Percentiles rank a stretch among this genome's conserved stretches.
Evolutionary conservation across 1,139 yeast species (phyloP).

Genomic region (Saccharomyces hybrid): DNA sequence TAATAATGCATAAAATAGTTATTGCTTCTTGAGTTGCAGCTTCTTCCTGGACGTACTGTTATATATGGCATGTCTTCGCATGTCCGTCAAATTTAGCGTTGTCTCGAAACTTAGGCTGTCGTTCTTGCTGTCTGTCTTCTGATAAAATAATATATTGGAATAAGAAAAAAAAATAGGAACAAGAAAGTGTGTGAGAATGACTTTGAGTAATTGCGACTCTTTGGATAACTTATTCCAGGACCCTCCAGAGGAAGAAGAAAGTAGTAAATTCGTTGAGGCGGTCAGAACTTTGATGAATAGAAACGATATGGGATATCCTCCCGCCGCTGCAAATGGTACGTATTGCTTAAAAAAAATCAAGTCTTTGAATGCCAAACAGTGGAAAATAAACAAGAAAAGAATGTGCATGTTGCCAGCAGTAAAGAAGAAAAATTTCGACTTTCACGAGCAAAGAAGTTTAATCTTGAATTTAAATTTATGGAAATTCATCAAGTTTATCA

Average conservation of each 20-base stretch:
- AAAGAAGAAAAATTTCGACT: constrained; percentile 8
- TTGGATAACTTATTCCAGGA: background rate
- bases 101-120: background rate
- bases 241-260: background rate
- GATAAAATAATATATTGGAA: background rate
- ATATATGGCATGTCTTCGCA: background rate
- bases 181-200: background rate
- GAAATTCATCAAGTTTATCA: constrained; percentile 7
- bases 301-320: background rate
- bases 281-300: background rate
- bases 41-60: background rate
- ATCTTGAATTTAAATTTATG: constrained; percentile 9
- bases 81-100: background rate
- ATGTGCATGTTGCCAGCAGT: background rate
- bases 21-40: background rate
- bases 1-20: background rate
- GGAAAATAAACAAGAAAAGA: background rate
- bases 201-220: background rate
- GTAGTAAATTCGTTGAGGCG: background rate
- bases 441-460: constrained; percentile 5
- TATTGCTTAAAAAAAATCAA: background rate
- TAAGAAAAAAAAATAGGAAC: background rate
- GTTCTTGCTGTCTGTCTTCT: background rate
- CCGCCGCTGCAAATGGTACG: background rate
- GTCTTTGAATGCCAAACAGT: background rate